Percentiles rank a stretch among this genome's conserved stretches.
Evolutionary conservation across 2,329 filamentous ascomycete species (phyloP).

Genomic region (Neopestalotiopsis rosae): DNA sequence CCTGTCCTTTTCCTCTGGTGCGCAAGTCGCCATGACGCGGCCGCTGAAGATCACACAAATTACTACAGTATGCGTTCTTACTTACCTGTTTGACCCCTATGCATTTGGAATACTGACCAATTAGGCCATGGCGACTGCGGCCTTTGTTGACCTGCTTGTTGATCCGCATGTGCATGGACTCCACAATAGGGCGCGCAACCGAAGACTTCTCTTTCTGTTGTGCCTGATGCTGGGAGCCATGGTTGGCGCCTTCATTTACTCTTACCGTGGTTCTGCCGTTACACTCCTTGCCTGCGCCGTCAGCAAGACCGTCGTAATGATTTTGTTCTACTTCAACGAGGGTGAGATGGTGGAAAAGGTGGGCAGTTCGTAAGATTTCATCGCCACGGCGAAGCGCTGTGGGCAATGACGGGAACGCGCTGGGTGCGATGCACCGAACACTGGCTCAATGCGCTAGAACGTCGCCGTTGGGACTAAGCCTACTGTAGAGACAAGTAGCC

Average conservation of each 20-base stretch:
- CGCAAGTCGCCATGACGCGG: slow-evolving; percentile 8
- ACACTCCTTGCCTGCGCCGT: slow-evolving; percentile 7
- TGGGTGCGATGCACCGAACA: not conserved
- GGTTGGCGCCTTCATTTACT: not conserved
- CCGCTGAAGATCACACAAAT: slow-evolving; percentile 7
- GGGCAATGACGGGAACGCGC: not conserved
- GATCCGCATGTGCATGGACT: slow-evolving; percentile 2
- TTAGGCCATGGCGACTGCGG: slow-evolving; percentile 3
- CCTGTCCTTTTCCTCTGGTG: not conserved
- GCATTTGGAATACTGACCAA: not conserved
- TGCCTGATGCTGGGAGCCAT: not conserved
- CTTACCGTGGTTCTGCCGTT: not conserved
- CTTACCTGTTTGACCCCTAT: not conserved
- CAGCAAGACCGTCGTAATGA: not conserved
- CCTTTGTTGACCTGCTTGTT: slow-evolving; percentile 7
- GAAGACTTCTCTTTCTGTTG: not conserved
- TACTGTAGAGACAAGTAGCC: not conserved
- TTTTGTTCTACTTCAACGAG: slow-evolving; percentile 7
- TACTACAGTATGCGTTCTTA: not conserved
- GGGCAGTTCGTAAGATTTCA: not conserved
- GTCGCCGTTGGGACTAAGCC: not conserved
- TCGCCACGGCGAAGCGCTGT: not conserved
- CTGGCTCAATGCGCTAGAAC: not conserved
- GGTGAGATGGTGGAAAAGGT: not conserved
- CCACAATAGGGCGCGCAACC: slow-evolving; percentile 4